Evolutionary conservation across 345 rosid species (phyloP).

Genomic region (Jatropha curcas): DNA sequence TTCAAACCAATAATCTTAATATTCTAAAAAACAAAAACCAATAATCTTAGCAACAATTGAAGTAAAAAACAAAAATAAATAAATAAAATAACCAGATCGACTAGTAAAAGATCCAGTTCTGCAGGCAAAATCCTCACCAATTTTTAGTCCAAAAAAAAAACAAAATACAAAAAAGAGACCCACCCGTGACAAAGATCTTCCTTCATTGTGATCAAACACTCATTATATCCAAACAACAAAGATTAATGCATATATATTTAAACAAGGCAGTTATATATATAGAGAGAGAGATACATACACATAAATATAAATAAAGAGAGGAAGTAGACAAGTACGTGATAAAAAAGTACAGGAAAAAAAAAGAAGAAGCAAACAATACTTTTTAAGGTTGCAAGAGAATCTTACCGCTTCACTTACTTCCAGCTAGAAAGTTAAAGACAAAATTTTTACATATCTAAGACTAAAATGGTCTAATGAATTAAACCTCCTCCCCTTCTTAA

Average conservation of each 20-base stretch:
- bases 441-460: slow-evolving; percentile 44
- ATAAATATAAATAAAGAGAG: background rate
- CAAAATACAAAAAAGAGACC: slow-evolving; percentile 11
- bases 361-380: slow-evolving; percentile 1
- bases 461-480: background rate
- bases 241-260: background rate
- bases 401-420: slow-evolving; percentile 45
- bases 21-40: background rate
- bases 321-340: slow-evolving; percentile 4
- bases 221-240: slow-evolving; percentile 10
- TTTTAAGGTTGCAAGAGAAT: slow-evolving; percentile 28
- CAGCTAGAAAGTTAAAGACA: slow-evolving; percentile 14
- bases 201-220: slow-evolving; percentile 33
- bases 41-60: background rate
- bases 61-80: background rate
- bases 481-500: background rate
- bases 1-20: too few relatives aligned
- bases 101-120: slow-evolving; percentile 20
- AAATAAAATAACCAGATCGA: slow-evolving; percentile 8
- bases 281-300: background rate
- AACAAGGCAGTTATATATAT: background rate
- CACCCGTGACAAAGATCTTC: slow-evolving; percentile 25
- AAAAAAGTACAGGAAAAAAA: slow-evolving; percentile 13
- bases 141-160: background rate
- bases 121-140: background rate